Percentiles rank a stretch among this genome's conserved stretches.
Evolutionary conservation across 2,329 filamentous ascomycete genomes (phyloP).

Genomic region (Nemania serpens): DNA sequence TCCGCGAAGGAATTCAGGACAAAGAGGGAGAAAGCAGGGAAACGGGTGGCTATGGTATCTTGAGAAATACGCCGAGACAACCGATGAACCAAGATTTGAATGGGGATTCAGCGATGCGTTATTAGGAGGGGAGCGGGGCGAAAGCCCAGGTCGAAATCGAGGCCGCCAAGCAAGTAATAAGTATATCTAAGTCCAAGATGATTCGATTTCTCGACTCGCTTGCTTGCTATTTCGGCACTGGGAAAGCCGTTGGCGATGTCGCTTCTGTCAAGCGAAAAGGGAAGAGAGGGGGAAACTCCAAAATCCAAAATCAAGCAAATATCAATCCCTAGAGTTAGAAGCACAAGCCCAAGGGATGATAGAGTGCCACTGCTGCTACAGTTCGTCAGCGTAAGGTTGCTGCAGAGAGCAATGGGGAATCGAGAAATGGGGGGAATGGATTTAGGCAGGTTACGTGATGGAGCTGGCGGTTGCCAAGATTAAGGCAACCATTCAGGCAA

Average conservation of each 20-base stretch:
- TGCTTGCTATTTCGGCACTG: neutral
- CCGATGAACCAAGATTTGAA: constrained; percentile 9
- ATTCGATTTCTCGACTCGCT: neutral
- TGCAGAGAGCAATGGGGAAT: constrained; percentile 2
- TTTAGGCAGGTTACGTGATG: neutral
- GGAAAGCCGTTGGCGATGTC: neutral
- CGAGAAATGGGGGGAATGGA: constrained; percentile 7
- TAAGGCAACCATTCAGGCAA: constrained; percentile 32
- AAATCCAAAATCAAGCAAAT: constrained; percentile 4
- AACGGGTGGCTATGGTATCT: neutral
- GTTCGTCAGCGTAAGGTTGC: neutral
- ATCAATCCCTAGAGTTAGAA: neutral
- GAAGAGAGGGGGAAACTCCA: neutral
- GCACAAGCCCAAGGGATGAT: neutral
- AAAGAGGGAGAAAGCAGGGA: neutral
- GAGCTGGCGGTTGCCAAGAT: constrained; percentile 24
- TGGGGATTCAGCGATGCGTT: neutral
- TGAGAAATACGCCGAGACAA: neutral
- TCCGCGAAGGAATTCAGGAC: neutral
- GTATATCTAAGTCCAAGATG: neutral
- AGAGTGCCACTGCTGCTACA: constrained; percentile 8
- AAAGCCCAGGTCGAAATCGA: neutral
- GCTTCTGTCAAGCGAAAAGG: constrained; percentile 1
- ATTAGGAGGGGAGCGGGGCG: neutral
- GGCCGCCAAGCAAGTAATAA: constrained; percentile 13